A percentile compares a stretch with the other conserved stretches of the same genome.
phyloP scores from a whole-genome alignment of 2,329 filamentous ascomycete genomes.

The Pseudogymnoascus sp. region DNA sequence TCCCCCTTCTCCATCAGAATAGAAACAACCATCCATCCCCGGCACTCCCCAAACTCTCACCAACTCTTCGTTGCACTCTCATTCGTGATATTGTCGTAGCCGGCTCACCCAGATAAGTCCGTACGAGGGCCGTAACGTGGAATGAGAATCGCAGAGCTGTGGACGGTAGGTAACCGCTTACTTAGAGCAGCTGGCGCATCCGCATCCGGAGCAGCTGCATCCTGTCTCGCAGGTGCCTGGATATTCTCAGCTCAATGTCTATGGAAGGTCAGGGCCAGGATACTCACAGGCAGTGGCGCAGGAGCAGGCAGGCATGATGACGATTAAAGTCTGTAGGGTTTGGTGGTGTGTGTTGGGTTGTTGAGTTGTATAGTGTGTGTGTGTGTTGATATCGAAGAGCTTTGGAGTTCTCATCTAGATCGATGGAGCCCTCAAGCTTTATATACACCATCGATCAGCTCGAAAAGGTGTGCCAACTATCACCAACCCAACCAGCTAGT shows the following conservation, averaged over 20 bases:
- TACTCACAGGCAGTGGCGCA: neutral
- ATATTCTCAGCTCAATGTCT: neutral
- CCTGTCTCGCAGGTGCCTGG: neutral
- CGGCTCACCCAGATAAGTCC: neutral
- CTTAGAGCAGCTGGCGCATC: neutral
- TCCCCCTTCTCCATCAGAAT: neutral
- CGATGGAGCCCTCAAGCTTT: neutral
- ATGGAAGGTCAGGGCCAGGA: neutral
- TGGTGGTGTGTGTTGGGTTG: slow-evolving; percentile 5
- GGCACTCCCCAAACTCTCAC: neutral
- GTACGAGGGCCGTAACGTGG: neutral
- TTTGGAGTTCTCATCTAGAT: neutral
- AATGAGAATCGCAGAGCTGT: neutral
- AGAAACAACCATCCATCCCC: neutral
- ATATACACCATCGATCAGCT: neutral
- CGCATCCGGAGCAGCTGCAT: neutral
- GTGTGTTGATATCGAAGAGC: neutral
- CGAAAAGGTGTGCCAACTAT: neutral
- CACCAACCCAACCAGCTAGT: neutral
- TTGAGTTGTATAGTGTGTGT: neutral
- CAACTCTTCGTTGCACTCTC: neutral
- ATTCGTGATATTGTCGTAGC: neutral
- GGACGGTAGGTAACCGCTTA: neutral
- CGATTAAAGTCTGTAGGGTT: neutral
- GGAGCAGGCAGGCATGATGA: slow-evolving; percentile 1